phyloP scores from a whole-genome alignment of 2,329 filamentous ascomycete species.

The Colletotrichum eleusines region DNA sequence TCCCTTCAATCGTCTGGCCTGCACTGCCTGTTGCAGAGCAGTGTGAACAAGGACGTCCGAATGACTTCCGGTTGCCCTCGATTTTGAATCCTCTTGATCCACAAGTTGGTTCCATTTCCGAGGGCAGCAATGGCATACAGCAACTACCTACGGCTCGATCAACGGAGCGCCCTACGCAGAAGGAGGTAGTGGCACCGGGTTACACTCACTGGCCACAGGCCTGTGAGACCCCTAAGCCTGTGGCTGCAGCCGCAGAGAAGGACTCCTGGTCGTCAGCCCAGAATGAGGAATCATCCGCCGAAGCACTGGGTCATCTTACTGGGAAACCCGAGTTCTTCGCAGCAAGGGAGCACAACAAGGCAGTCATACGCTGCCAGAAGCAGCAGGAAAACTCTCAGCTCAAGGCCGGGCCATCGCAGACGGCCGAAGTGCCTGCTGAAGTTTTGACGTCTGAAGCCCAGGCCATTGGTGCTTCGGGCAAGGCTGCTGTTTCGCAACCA shows the following conservation, averaged over 20 bases:
- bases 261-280: slow-evolving; percentile 1
- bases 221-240: background rate
- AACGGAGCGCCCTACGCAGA: background rate
- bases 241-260: background rate
- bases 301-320: slow-evolving; percentile 51
- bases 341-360: slow-evolving; percentile 55
- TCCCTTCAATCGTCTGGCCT: slow-evolving; percentile 9
- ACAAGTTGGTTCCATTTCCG: background rate
- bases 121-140: background rate
- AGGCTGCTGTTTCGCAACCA: background rate
- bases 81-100: slow-evolving; percentile 12
- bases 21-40: background rate
- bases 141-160: background rate
- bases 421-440: background rate
- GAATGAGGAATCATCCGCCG: slow-evolving; percentile 40
- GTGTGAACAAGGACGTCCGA: background rate
- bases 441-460: background rate
- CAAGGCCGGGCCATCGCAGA: background rate
- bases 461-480: background rate
- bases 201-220: slow-evolving; percentile 3
- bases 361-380: background rate
- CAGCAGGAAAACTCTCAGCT: background rate
- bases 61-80: slow-evolving; percentile 16
- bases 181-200: background rate
- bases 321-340: slow-evolving; percentile 56